phyloP scores from a whole-genome alignment of 164 flowering plant species.

The Taxillus chinensis region DNA sequence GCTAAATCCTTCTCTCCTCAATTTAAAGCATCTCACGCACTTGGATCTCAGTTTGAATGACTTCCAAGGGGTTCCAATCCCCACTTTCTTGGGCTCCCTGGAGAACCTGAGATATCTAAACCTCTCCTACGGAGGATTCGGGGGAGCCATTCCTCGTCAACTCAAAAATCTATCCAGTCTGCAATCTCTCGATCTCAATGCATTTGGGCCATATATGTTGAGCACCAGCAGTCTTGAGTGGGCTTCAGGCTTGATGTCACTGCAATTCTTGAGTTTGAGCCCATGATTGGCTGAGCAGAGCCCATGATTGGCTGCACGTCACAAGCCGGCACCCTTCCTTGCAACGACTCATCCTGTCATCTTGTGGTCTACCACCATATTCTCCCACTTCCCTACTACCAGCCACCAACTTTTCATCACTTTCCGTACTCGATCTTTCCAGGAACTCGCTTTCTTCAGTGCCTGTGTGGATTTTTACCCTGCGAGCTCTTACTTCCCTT shows the following conservation, averaged over 20 bases:
- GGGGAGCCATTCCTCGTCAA: background rate
- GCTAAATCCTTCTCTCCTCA: background rate
- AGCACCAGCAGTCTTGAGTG: slow-evolving; percentile 3
- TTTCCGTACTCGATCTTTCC: slow-evolving; percentile 4
- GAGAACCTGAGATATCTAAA: background rate
- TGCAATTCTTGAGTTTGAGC: slow-evolving; percentile 15
- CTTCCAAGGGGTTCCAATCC: background rate
- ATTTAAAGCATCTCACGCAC: background rate
- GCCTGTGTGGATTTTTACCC: no score
- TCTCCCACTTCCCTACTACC: background rate
- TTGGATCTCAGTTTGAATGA: background rate
- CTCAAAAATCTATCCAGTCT: background rate
- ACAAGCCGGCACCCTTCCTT: slow-evolving; percentile 16
- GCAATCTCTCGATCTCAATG: background rate
- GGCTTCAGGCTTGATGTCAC: slow-evolving; percentile 16
- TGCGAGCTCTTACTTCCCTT: no score
- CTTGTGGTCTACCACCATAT: background rate
- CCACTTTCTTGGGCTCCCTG: background rate
- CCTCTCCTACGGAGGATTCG: background rate
- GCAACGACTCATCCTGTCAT: slow-evolving; percentile 6
- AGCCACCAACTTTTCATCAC: slow-evolving; percentile 8
- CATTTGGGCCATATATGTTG: background rate
- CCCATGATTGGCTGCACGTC: slow-evolving; percentile 13
- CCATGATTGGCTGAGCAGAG: no score
- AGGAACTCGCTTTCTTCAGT: background rate